Conservation (phyloP, 2,329 filamentous ascomycete genomes). For the Cyphellophora attinorum region DNA sequence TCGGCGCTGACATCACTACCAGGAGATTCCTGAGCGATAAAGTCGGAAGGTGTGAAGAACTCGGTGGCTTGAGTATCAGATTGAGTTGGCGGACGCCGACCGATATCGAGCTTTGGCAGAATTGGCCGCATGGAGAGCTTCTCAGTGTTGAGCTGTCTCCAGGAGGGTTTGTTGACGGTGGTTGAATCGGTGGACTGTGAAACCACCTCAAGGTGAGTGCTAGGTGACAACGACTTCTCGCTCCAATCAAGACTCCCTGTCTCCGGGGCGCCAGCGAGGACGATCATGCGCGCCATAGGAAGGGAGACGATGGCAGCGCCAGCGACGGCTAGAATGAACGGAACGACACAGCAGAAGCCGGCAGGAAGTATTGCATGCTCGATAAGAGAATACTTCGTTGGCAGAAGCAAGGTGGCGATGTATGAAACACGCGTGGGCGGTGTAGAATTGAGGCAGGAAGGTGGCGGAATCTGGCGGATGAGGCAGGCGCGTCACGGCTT, state of each 20-base stretch:
- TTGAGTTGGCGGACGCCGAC: conserved; percentile 4
- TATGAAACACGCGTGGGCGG: no score
- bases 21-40: conserved; percentile 11
- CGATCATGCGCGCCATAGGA: conserved; percentile 18
- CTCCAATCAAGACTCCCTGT: conserved; percentile 17
- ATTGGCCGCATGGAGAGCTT: conserved; percentile 17
- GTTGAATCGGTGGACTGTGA: conserved; percentile 1
- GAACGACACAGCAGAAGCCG: not conserved
- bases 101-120: conserved; percentile 15
- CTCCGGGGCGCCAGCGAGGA: conserved; percentile 18
- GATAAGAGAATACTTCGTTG: no score
- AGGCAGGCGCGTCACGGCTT: not conserved
- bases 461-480: not conserved
- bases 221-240: conserved; percentile 15
- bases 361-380: not conserved
- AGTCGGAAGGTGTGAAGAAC: conserved; percentile 15
- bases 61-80: conserved; percentile 16
- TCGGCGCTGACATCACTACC: conserved; percentile 15
- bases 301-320: not conserved
- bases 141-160: conserved; percentile 16
- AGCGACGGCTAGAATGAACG: not conserved
- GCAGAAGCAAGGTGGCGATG: no score
- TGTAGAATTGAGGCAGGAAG: not conserved
- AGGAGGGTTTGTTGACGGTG: conserved; percentile 12
- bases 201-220: conserved; percentile 11